Percentiles rank a stretch among this genome's conserved stretches.
Evolutionary conservation across 495 filamentous ascomycete species (phyloP).

Genomic region (Neurospora pannonica): DNA sequence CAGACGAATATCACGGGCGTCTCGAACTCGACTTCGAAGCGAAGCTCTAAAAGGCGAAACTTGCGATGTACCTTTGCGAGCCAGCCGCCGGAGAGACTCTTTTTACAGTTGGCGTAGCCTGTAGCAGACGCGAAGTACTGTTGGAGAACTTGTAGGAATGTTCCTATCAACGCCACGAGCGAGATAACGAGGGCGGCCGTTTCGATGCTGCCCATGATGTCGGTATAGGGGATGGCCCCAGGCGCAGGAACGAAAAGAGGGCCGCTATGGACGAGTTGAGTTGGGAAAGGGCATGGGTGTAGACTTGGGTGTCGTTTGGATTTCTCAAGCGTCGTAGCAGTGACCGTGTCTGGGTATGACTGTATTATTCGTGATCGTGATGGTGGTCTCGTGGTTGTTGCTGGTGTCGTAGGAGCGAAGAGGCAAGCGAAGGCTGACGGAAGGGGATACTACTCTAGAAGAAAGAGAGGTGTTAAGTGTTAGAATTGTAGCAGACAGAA

Average conservation of each 20-base stretch:
- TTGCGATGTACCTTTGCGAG: slow-evolving; percentile 29
- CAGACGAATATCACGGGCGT: slow-evolving; percentile 41
- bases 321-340: not conserved
- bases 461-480: not conserved
- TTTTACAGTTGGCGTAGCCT: slow-evolving; percentile 31
- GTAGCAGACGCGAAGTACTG: slow-evolving; percentile 35
- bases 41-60: slow-evolving; percentile 31
- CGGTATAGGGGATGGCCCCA: not conserved
- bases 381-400: not conserved
- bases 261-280: not conserved
- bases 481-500: not conserved
- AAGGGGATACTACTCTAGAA: not conserved
- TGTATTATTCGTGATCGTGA: not conserved
- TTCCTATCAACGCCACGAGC: slow-evolving; percentile 29
- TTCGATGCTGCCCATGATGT: slow-evolving; percentile 8
- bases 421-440: not conserved
- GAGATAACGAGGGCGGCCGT: slow-evolving; percentile 24
- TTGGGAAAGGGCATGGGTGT: not conserved
- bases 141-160: slow-evolving; percentile 31
- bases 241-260: not conserved
- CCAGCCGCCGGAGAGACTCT: slow-evolving; percentile 38
- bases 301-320: not conserved
- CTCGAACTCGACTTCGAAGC: slow-evolving; percentile 42
- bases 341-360: not conserved
- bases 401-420: not conserved